phyloP scores from a whole-genome alignment of 2,329 filamentous ascomycete genomes.

The Cladosporium sphaerospermum region DNA sequence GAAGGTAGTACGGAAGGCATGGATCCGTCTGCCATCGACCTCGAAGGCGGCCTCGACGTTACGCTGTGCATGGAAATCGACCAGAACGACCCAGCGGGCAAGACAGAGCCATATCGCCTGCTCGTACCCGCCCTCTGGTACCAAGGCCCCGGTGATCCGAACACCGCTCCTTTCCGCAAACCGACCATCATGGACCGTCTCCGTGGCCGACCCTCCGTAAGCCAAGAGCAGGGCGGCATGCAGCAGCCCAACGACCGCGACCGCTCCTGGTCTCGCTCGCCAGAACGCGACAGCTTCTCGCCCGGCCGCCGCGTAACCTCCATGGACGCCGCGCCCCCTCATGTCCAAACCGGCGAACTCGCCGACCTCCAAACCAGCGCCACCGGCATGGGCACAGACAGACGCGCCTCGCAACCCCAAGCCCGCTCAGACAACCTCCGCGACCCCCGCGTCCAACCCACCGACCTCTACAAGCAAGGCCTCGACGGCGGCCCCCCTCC shows the following conservation, averaged over 20 bases:
- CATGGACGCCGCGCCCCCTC: background rate
- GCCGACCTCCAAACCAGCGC: slow-evolving; percentile 13
- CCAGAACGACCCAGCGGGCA: slow-evolving; percentile 75
- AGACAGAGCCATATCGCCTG: slow-evolving; percentile 79
- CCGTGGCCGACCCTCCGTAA: slow-evolving; percentile 9
- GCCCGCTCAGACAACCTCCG: slow-evolving; percentile 4
- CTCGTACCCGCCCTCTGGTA: slow-evolving; percentile 70
- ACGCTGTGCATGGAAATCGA: slow-evolving; percentile 85
- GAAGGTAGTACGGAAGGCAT: slow-evolving; percentile 48
- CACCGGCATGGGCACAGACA: slow-evolving; percentile 14
- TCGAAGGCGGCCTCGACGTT: slow-evolving; percentile 80
- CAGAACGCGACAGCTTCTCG: slow-evolving; percentile 14
- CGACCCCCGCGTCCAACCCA: slow-evolving; percentile 8
- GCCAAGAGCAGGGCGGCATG: slow-evolving; percentile 12
- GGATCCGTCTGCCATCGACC: slow-evolving; percentile 57
- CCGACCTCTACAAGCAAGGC: slow-evolving; percentile 18
- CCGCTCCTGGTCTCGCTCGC: slow-evolving; percentile 14
- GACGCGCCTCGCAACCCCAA: slow-evolving; percentile 1
- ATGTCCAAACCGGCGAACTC: background rate
- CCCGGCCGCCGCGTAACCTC: slow-evolving; percentile 4
- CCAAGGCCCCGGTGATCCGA: slow-evolving; percentile 25
- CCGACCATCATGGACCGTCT: slow-evolving; percentile 20
- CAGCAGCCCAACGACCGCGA: slow-evolving; percentile 10
- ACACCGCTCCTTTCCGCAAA: slow-evolving; percentile 19
- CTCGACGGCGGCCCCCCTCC: slow-evolving; percentile 22